These are phyloP conservation scores for Acanthamoeba sp. DNA, from an alignment of 208 protist genomes.

Conservation along the genomic window DNA sequence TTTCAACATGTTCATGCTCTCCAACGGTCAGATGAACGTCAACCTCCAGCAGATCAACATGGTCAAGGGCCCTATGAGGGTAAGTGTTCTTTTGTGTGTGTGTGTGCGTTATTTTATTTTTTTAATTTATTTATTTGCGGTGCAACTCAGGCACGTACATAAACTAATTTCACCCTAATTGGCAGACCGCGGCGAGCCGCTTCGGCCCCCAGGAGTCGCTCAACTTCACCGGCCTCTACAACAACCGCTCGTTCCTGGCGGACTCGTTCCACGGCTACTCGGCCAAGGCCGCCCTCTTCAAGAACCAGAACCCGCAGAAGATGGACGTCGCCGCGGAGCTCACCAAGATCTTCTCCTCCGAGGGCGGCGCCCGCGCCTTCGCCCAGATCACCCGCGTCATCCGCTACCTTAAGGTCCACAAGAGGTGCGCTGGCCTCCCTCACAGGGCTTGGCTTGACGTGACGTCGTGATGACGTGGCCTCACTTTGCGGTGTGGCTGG, in stretches of 20 bases:
- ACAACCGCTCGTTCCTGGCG: not conserved
- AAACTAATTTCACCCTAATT: not conserved
- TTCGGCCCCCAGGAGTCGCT: not conserved
- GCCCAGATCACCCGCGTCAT: conserved; percentile 38
- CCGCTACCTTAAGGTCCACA: conserved; percentile 62
- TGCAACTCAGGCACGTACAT: not conserved
- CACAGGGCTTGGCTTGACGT: not conserved
- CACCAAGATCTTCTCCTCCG: conserved; percentile 22
- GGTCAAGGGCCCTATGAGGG: not conserved
- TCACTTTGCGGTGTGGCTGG: not conserved
- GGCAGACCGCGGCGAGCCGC: not conserved
- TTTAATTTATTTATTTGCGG: too few relatives aligned
- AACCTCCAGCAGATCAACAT: conserved; percentile 12
- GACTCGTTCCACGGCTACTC: conserved; percentile 53
- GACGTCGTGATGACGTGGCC: not conserved
- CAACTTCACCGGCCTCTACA: not conserved
- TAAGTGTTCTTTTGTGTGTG: not conserved
- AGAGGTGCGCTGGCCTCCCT: not conserved
- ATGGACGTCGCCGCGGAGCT: conserved; percentile 23
- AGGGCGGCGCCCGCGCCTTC: conserved; percentile 38
- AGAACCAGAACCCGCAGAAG: not conserved
- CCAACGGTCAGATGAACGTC: conserved; percentile 52
- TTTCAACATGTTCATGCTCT: conserved; percentile 72
- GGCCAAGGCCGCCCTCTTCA: conserved; percentile 16
- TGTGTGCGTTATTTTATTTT: not conserved